Evolutionary conservation across 2,329 filamentous ascomycete species (phyloP).

Genomic region (Arthrobotrys conoides): DNA sequence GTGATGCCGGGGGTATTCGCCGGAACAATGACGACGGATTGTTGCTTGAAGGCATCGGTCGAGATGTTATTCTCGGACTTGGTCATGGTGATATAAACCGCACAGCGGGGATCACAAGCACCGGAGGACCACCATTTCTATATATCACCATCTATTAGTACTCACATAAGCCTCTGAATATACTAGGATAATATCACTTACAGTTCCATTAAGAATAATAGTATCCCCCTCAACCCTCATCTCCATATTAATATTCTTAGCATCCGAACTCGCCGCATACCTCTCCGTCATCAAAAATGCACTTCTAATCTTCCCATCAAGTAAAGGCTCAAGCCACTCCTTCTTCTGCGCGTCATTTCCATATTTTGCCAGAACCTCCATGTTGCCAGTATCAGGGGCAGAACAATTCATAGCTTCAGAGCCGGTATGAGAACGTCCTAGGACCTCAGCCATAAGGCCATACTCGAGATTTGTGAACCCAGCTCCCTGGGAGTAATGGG

Average conservation of each 20-base stretch:
- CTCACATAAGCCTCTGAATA: neutral
- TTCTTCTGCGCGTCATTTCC: slow-evolving; percentile 87
- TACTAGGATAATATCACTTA: slow-evolving; percentile 65
- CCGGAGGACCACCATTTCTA: slow-evolving; percentile 99
- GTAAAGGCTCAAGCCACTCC: slow-evolving; percentile 83
- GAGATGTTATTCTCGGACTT: slow-evolving; percentile 70
- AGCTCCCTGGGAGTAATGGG: slow-evolving; percentile 94
- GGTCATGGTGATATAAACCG: slow-evolving; percentile 96
- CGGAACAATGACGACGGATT: slow-evolving; percentile 92
- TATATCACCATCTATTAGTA: neutral
- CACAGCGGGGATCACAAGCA: slow-evolving; percentile 90
- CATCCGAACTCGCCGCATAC: slow-evolving; percentile 88
- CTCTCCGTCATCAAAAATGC: slow-evolving; percentile 97
- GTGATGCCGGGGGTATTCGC: slow-evolving; percentile 85
- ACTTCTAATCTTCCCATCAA: slow-evolving; percentile 87
- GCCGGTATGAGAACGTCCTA: slow-evolving; percentile 86
- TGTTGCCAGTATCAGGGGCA: slow-evolving; percentile 93
- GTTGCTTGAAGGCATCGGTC: slow-evolving; percentile 87
- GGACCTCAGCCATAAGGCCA: slow-evolving; percentile 94
- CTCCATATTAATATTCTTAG: slow-evolving; percentile 88
- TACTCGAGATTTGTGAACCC: slow-evolving; percentile 97
- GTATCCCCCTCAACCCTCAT: slow-evolving; percentile 87
- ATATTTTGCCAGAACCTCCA: slow-evolving; percentile 95
- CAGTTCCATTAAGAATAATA: slow-evolving; percentile 89
- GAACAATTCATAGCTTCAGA: slow-evolving; percentile 91